phyloP scores from a whole-genome alignment of 495 filamentous ascomycete genomes.

The Massariosphaeria phaeospora region DNA sequence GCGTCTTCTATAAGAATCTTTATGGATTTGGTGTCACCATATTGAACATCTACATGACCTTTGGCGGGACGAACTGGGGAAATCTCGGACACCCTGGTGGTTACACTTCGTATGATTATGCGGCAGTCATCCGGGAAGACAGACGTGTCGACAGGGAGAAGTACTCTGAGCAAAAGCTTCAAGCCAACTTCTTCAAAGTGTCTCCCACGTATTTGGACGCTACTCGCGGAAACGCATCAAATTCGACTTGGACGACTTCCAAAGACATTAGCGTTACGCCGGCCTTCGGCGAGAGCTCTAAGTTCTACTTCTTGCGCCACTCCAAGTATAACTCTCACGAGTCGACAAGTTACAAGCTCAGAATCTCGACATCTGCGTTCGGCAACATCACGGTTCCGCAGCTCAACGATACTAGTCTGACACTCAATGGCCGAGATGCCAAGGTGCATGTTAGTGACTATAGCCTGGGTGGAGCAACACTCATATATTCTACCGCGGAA shows the following conservation, averaged over 20 bases:
- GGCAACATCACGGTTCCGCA: conserved; percentile 61
- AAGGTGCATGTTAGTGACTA: conserved; percentile 75
- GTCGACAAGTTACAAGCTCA: conserved; percentile 58
- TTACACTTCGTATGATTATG: conserved; percentile 74
- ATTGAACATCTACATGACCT: conserved; percentile 62
- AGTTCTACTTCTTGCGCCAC: conserved; percentile 63
- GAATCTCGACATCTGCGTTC: conserved; percentile 39
- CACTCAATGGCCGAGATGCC: conserved; percentile 66
- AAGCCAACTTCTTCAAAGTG: conserved; percentile 66
- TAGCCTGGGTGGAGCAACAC: conserved; percentile 54
- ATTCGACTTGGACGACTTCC: conserved; percentile 18
- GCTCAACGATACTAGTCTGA: conserved; percentile 52
- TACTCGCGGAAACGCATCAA: conserved; percentile 19
- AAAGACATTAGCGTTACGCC: conserved; percentile 24
- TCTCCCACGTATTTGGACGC: conserved; percentile 62
- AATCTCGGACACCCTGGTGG: conserved; percentile 68
- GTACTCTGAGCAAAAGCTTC: conserved; percentile 71
- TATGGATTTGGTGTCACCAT: conserved; percentile 58
- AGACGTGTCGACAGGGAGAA: conserved; percentile 64
- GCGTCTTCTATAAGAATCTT: conserved; percentile 79
- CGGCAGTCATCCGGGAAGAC: conserved; percentile 62
- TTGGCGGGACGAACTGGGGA: conserved; percentile 81
- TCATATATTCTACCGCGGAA: conserved; percentile 73
- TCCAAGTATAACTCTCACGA: conserved; percentile 52
- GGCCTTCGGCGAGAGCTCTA: conserved; percentile 8